A percentile compares a stretch with the other conserved stretches of the same genome.
phyloP scores from a whole-genome alignment of 2,329 filamentous ascomycete species.

The Fusarium bulbicola region DNA sequence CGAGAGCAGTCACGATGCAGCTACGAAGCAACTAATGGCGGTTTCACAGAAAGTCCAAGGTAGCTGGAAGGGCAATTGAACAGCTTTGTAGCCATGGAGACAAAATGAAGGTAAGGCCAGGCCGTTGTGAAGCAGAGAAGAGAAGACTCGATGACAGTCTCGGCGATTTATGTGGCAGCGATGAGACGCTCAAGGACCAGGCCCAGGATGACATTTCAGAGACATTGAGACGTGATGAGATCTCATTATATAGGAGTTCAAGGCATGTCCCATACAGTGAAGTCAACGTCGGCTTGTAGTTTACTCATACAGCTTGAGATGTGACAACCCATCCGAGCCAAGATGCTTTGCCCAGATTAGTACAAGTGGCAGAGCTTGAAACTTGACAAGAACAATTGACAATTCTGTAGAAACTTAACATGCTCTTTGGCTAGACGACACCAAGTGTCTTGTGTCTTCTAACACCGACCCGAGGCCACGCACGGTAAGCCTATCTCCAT shows the following conservation, averaged over 20 bases:
- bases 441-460: not conserved
- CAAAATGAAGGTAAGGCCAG: not conserved
- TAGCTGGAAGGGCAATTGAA: not conserved
- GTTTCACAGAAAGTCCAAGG: too few relatives aligned
- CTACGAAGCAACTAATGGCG: too few relatives aligned
- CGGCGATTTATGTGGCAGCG: not conserved
- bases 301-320: not conserved
- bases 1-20: too few relatives aligned
- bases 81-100: not conserved
- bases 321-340: not conserved
- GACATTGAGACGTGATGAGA: too few relatives aligned
- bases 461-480: too few relatives aligned
- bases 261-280: fast-evolving
- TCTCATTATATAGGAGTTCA: fast-evolving
- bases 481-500: not conserved
- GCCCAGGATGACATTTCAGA: too few relatives aligned
- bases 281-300: too few relatives aligned
- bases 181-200: not conserved
- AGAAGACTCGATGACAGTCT: not conserved
- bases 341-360: too few relatives aligned
- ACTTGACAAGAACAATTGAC: not conserved
- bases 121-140: not conserved
- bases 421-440: not conserved
- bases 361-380: not conserved
- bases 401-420: not conserved